Base-by-base conservation (phyloP, 108 stramenopile genomes). In the Skeletonema grethae region DNA sequence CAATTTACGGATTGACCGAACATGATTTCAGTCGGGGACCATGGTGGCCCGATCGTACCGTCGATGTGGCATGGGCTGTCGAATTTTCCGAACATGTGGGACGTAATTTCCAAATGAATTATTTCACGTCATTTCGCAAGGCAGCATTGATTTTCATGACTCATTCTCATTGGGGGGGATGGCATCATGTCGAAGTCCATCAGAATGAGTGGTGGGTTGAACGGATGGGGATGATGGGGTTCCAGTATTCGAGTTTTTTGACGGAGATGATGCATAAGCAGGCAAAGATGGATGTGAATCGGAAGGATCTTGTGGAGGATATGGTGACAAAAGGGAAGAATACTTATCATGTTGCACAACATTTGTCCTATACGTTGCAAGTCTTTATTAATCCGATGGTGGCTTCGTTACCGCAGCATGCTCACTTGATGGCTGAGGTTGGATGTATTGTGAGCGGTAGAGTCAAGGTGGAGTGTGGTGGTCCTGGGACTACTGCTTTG, bases 121-220 rank as follows among this genome's bases (percentile, higher is more conserved):
- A 91, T 76, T 39, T 94, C 5, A 74, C 93, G 6, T 71, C 85
- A 15, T 91, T 96, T 61, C 80, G 89, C 7, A 85, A 88, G 74
- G 88, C 90, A 9, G 95, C 95, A 15, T 64, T 94, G 15, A 72
- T 96, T 34, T 92, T 91, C 64, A 90, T 93, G 46, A 84, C 92
- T 9, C 67, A 75, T 53, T 73, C 70, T 15, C 63, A 59, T 30
- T 90, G 90, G 87, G 90, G 91, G 8, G 85, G 85, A 32, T 86
- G 91, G 91, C 91, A 92, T 80, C 88, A 90, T 63, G 91, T 80
- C 0, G 69, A 77, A 28, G 76, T 77, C 5, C 76, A 77, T 65
- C 63, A 65, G 50, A 67, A 85, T 57, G 79, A 86, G 4, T 93
- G 91, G 91, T 93, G 91, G 91, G 82, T 85, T 41, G 63, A 57